phyloP scores from a whole-genome alignment of 2,329 filamentous ascomycete genomes.

The Ceratocystis variospora region DNA sequence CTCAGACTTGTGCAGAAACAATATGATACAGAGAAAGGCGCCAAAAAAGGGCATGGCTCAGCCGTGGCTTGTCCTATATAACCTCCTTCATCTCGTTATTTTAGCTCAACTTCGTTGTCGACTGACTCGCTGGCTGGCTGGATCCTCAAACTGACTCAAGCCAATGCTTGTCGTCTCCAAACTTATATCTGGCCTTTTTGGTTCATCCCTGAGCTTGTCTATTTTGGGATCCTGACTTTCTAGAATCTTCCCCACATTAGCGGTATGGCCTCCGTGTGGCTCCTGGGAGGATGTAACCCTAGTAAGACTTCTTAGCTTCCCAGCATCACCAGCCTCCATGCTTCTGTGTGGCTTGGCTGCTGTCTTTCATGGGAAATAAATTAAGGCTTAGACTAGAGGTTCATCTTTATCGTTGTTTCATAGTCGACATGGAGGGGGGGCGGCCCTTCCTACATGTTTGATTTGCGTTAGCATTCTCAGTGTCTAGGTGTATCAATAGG shows the following conservation, averaged over 20 bases:
- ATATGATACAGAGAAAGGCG: background rate
- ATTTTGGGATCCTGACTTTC: slow-evolving; percentile 13
- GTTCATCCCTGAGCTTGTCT: slow-evolving; percentile 4
- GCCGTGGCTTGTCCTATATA: background rate
- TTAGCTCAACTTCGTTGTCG: background rate
- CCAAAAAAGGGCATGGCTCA: background rate
- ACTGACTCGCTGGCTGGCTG: background rate
- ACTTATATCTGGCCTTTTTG: slow-evolving; percentile 17
- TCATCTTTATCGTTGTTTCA: background rate
- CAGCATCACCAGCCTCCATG: background rate
- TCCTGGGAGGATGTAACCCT: background rate
- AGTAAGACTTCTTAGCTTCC: background rate
- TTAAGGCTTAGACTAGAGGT: background rate
- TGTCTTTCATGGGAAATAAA: background rate
- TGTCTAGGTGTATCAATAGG: too few species aligned
- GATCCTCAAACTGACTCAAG: slow-evolving; percentile 1
- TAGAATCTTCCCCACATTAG: slow-evolving; percentile 15
- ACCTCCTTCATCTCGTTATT: background rate
- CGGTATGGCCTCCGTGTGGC: background rate
- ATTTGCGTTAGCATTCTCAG: background rate
- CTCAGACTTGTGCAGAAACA: background rate
- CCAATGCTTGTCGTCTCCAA: background rate
- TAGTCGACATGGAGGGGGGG: background rate
- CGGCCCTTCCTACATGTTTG: background rate
- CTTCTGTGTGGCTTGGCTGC: background rate